Conservation (phyloP, 1,139 yeast species). For the Nakaseomyces delphensis region DNA sequence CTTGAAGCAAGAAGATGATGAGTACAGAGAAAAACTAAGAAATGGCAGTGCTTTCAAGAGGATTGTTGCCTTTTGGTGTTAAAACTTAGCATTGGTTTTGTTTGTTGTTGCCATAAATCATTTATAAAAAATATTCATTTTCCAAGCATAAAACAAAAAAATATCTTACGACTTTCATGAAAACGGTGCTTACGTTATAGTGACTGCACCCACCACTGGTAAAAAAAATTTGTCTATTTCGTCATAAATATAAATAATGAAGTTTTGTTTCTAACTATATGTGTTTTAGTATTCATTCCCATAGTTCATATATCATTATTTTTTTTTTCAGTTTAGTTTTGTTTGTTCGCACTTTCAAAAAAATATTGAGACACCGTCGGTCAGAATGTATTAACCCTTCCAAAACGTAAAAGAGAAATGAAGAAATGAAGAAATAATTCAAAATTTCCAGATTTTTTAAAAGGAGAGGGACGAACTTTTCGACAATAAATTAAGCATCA, state of each 20-base stretch:
- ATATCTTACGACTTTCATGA: not conserved
- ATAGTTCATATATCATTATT: too few species aligned
- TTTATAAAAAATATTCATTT: not conserved
- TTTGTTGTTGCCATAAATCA: not conserved
- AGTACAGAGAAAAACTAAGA: slow-evolving; percentile 31
- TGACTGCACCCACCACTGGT: not conserved
- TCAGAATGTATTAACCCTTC: too few species aligned
- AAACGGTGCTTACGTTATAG: not conserved
- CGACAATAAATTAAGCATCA: too few species aligned
- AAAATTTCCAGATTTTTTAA: too few species aligned
- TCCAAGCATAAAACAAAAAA: not conserved
- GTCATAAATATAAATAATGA: not conserved
- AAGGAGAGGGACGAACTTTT: too few species aligned
- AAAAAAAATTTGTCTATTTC: not conserved
- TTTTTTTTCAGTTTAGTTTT: too few species aligned
- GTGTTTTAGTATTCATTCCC: too few species aligned
- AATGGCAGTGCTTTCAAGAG: slow-evolving; percentile 18
- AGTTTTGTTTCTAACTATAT: not conserved
- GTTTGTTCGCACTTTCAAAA: too few species aligned
- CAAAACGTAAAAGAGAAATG: too few species aligned
- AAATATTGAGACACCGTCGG: too few species aligned
- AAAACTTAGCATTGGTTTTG: not conserved
- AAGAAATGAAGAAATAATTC: too few species aligned
- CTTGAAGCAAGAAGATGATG: slow-evolving; percentile 51
- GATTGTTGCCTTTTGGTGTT: slow-evolving; percentile 21